Percentiles rank a stretch among this genome's conserved stretches.
These are phyloP conservation scores for Aspergillus ellipticus DNA, from an alignment of 495 filamentous ascomycete genomes.

Conservation along the genomic window DNA sequence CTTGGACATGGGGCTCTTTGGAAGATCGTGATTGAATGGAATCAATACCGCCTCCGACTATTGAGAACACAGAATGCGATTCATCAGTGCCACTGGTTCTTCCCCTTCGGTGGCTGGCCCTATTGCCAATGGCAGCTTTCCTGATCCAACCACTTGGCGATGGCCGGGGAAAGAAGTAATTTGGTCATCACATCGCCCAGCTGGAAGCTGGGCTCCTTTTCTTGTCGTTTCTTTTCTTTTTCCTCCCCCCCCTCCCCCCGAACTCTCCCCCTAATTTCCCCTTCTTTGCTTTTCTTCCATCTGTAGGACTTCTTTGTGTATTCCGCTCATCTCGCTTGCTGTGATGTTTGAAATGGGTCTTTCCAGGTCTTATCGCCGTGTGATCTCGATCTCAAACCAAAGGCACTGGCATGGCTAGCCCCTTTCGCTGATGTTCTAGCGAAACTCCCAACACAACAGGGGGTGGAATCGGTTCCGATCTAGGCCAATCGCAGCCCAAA, in stretches of 20 bases:
- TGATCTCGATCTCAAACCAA: not conserved
- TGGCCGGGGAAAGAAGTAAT: conserved; percentile 8
- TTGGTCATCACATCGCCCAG: not conserved
- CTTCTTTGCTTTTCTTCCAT: not conserved
- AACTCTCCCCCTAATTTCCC: conserved; percentile 2
- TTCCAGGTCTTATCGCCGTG: not conserved
- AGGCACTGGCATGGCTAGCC: not conserved
- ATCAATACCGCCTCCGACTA: not conserved
- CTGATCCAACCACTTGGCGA: conserved; percentile 12
- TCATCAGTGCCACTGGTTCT: conserved; percentile 13
- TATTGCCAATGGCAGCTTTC: conserved; percentile 15
- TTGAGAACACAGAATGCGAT: conserved; percentile 1
- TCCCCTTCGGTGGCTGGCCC: conserved; percentile 18
- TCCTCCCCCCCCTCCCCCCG: not conserved
- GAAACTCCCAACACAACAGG: not conserved
- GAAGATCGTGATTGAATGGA: conserved; percentile 5
- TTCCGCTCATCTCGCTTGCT: not conserved
- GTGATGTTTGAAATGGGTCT: not conserved
- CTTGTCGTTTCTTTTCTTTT: conserved; percentile 4
- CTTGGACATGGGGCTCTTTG: not conserved
- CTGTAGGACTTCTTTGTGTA: not conserved
- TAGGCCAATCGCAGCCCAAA: not conserved
- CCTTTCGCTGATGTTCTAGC: not conserved
- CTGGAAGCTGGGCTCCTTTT: conserved; percentile 3
- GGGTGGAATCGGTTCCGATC: not conserved